Percentiles rank a stretch among this genome's conserved stretches.
These are phyloP conservation scores for Rhodotorula sp. DNA, from an alignment of 1,284 basidiomycete species.

Conservation along the genomic window DNA sequence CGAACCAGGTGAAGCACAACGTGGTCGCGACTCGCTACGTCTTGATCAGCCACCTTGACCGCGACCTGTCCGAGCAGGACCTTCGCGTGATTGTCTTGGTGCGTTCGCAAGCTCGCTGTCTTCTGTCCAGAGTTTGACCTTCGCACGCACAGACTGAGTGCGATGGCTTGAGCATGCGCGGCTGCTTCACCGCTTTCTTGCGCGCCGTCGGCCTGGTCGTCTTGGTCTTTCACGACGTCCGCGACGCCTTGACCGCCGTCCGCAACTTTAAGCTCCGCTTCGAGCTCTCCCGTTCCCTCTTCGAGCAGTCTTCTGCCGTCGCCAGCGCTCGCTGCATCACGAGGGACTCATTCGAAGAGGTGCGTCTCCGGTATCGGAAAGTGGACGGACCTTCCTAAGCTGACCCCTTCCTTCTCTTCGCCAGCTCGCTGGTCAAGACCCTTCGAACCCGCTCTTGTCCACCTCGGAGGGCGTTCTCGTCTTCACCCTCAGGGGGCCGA, in stretches of 20 bases:
- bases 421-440: slow-evolving; percentile 10
- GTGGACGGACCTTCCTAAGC: background rate
- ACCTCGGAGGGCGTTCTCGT: slow-evolving; percentile 30
- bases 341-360: slow-evolving; percentile 19
- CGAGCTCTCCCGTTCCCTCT: no score
- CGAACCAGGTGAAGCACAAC: background rate
- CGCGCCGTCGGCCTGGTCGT: slow-evolving; percentile 20
- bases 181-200: slow-evolving; percentile 13
- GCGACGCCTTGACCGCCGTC: slow-evolving; percentile 8
- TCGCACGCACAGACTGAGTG: background rate
- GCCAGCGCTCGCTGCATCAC: slow-evolving; percentile 13
- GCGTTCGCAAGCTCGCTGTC: background rate
- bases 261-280: background rate
- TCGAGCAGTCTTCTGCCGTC: background rate
- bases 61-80: slow-evolving; percentile 4
- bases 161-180: slow-evolving; percentile 8
- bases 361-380: background rate
- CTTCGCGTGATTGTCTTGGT: slow-evolving; percentile 6
- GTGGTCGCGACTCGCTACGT: slow-evolving; percentile 26
- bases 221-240: slow-evolving; percentile 33
- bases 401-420: background rate
- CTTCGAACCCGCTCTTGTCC: slow-evolving; percentile 19
- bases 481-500: slow-evolving; percentile 9
- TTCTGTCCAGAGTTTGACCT: no score
- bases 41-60: slow-evolving; percentile 14